A percentile compares a stretch with the other conserved stretches of the same genome.
Conservation (phyloP, 352 stramenopile species). For the Phytophthora cryptogea region DNA sequence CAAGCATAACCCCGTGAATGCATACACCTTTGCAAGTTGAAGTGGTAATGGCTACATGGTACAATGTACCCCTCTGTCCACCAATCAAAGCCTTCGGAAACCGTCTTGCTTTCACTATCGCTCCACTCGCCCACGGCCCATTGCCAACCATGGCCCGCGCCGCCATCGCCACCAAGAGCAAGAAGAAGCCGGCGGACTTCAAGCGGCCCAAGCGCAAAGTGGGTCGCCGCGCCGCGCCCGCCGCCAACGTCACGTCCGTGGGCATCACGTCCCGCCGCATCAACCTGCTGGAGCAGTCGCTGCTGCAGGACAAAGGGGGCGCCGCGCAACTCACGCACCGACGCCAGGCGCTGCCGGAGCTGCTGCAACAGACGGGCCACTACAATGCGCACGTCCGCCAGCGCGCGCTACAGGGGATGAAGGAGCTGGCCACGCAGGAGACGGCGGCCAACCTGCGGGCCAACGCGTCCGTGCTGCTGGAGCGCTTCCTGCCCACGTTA, state of each 20-base stretch:
- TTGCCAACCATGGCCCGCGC: slow-evolving; percentile 49
- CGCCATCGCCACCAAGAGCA: slow-evolving; percentile 51
- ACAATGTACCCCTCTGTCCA: no score
- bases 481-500: slow-evolving; percentile 75
- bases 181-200: slow-evolving; percentile 89
- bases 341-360: slow-evolving; percentile 65
- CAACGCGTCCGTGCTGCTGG: slow-evolving; percentile 75
- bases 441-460: slow-evolving; percentile 59
- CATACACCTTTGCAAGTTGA: no score
- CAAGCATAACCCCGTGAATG: no score
- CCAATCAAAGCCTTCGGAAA: no score
- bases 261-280: slow-evolving; percentile 77
- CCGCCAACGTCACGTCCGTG: slow-evolving; percentile 82
- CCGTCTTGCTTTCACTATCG: no score
- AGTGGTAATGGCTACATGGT: no score
- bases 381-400: slow-evolving; percentile 86
- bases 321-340: slow-evolving; percentile 65
- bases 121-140: not conserved
- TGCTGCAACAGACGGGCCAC: slow-evolving; percentile 70
- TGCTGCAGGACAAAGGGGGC: slow-evolving; percentile 70
- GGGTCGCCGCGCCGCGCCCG: slow-evolving; percentile 61
- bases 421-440: slow-evolving; percentile 58
- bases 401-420: slow-evolving; percentile 65
- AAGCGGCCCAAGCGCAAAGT: slow-evolving; percentile 90
- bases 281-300: slow-evolving; percentile 82